phyloP scores from a whole-genome alignment of 2,329 filamentous ascomycete genomes.

The Fusarium incarnatum region DNA sequence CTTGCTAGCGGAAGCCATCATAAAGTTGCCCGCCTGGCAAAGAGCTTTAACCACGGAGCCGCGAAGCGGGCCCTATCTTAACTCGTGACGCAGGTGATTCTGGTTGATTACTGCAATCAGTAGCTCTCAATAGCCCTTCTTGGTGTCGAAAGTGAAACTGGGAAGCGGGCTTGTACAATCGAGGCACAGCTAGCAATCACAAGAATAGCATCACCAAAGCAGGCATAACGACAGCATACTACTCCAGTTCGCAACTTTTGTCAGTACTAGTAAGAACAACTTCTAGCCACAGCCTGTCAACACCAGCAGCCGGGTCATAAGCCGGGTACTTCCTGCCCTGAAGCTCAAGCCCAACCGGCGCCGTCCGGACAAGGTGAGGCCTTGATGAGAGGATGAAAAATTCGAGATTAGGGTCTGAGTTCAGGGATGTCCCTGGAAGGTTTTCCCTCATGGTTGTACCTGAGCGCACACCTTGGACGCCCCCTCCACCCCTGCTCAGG shows the following conservation, averaged over 20 bases:
- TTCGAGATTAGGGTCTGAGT: constrained; percentile 44
- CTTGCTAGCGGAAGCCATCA: constrained; percentile 38
- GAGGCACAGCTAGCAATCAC: neutral
- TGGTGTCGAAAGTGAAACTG: neutral
- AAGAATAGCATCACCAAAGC: constrained; percentile 3
- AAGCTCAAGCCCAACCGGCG: constrained; percentile 44
- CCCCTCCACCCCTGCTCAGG: constrained; percentile 42
- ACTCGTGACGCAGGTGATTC: constrained; percentile 28
- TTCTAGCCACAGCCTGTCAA: constrained; percentile 24
- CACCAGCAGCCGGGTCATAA: constrained; percentile 40
- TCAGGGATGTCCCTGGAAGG: constrained; percentile 43
- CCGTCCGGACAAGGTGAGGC: constrained; percentile 43
- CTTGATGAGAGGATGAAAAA: constrained; percentile 41
- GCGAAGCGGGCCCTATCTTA: constrained; percentile 39
- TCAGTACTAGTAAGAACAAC: constrained; percentile 7
- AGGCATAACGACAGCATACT: constrained; percentile 14
- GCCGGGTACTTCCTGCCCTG: constrained; percentile 37
- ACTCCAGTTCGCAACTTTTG: constrained; percentile 8
- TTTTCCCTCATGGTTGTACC: constrained; percentile 22
- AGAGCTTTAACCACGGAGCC: constrained; percentile 36
- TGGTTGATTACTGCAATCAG: constrained; percentile 14
- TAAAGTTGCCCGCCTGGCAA: constrained; percentile 29
- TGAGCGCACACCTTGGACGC: constrained; percentile 31
- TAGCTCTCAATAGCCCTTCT: neutral
- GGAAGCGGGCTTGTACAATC: neutral